Conservation (phyloP, 164 flowering plant species). For the Vitis vinifera region ASM3070453v1 NC_081812.1:21921001-21921500, state of each 20-base stretch:
- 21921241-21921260: conserved; percentile 96
- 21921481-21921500: too few relatives aligned
- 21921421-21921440: too few relatives aligned
- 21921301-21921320: too few relatives aligned
- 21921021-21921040: conserved; percentile 8
- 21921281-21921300: too few relatives aligned
- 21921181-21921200: not conserved
- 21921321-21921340: too few relatives aligned
- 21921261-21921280: conserved; percentile 39
- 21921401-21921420: too few relatives aligned
- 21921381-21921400: too few relatives aligned
- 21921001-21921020: conserved; percentile 16
- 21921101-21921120: not conserved
- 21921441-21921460: too few relatives aligned
- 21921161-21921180: not conserved
- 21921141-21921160: not conserved
- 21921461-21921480: too few relatives aligned
- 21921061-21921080: conserved; percentile 8
- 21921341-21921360: too few relatives aligned
- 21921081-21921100: conserved; percentile 3
- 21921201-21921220: conserved; percentile 79
- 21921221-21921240: conserved; percentile 94
- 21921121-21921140: not conserved
- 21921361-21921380: too few relatives aligned
- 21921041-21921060: conserved; percentile 13